Evolutionary conservation across 2,329 filamentous ascomycete genomes (phyloP), one percentile per base, ranked within the genome.

Genomic region (Dactylellina cionopaga): DNA sequence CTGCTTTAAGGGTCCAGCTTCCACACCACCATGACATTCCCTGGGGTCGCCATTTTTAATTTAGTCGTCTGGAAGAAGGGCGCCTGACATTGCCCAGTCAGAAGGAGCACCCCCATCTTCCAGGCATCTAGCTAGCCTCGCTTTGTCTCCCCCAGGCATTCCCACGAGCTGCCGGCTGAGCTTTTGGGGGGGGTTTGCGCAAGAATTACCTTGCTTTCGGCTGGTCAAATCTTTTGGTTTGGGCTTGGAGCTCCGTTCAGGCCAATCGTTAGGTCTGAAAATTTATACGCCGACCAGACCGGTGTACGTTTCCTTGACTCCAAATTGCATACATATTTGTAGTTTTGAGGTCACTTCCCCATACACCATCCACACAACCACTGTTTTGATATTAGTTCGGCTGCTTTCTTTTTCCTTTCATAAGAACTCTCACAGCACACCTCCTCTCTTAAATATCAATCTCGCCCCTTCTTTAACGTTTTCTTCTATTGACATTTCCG

Each of bases 21-120:
- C 35, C 35, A 22, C 58, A 55, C 60, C 60, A 59, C 37, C 41
- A 22, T 64, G 24, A 37, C 68, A 72, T 72, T 63, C 39, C 55
- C 55, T 54, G 35, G 54, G 64, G n/a, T 24, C 63, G 29, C 46
- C 39, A 39, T 52, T 69, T 54, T 68, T 62, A 51, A 56, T 43
- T 35, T 41, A 15, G 47, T 44, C 9, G 13, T 33, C 33, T 31
- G 51, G 49, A 43, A 43, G 24, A 55, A 59, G 58, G 68, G 68
- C 68, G 68, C 68, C 68, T 72, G 68, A 72, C 68, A 60, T 59
- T 51, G 24, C 55, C 66, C 43, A 64, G 66, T 71, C 52, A 62
- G 65, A 63, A 51, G 65, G 35, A 68, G 51, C 62, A 63, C 65
- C 65, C 65, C 65, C 65, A 63, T 56, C 56, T 37, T 56, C 17